These are phyloP conservation scores for Blastomyces parvus DNA, from an alignment of 2,329 filamentous ascomycete species.

Conservation along the genomic window DNA sequence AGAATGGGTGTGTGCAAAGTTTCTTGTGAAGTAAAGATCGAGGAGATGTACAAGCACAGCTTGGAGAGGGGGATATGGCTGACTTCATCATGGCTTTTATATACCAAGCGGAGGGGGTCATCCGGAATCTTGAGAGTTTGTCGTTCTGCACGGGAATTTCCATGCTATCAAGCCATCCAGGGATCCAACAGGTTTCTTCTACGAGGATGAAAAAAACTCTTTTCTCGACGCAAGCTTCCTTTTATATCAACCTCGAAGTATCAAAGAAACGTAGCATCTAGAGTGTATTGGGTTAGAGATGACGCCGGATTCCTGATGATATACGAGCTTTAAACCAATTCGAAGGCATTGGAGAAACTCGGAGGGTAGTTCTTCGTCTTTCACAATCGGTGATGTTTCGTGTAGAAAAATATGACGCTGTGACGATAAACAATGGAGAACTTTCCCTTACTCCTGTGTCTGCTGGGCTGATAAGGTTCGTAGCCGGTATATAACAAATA, in stretches of 20 bases:
- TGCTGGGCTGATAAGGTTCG: neutral
- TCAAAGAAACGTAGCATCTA: neutral
- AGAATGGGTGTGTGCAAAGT: neutral
- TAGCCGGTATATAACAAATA: neutral
- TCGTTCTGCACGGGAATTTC: neutral
- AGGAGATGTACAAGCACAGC: neutral
- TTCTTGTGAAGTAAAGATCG: neutral
- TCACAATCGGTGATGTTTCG: neutral
- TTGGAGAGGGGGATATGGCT: neutral
- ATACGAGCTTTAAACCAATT: neutral
- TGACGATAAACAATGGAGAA: neutral
- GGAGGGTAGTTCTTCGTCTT: neutral
- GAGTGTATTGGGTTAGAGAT: neutral
- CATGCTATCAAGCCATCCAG: neutral
- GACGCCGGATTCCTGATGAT: neutral
- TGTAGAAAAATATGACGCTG: neutral
- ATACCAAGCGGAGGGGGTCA: neutral
- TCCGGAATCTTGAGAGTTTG: neutral
- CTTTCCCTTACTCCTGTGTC: neutral
- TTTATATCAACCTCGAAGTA: neutral
- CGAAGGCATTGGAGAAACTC: neutral
- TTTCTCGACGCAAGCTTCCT: neutral
- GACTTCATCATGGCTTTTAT: neutral
- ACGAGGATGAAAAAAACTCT: neutral
- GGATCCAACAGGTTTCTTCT: neutral